These are phyloP conservation scores for Alternaria triticimaculans DNA, from an alignment of 2,329 filamentous ascomycete species.

Conservation along the genomic window DNA sequence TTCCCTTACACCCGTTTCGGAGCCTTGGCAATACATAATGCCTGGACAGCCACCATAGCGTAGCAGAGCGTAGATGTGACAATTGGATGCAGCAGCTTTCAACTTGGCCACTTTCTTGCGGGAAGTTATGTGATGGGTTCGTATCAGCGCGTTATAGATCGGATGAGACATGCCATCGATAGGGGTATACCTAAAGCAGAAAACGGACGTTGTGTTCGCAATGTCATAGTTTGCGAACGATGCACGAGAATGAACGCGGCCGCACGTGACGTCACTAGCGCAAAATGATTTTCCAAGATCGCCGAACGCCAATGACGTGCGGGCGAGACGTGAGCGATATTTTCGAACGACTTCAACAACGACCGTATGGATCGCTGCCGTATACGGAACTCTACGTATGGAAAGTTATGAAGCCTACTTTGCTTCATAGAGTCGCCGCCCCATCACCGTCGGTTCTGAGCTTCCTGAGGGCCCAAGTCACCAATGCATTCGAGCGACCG, in stretches of 20 bases:
- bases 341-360: constrained; percentile 13
- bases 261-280: constrained; percentile 42
- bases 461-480: constrained; percentile 46
- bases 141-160: constrained; percentile 68
- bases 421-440: constrained; percentile 39
- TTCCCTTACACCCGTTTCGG: constrained; percentile 61
- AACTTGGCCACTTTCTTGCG: constrained; percentile 74
- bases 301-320: constrained; percentile 22
- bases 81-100: constrained; percentile 67
- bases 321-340: constrained; percentile 9
- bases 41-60: constrained; percentile 73
- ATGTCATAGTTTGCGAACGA: background rate
- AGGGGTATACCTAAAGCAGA: background rate
- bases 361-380: constrained; percentile 39
- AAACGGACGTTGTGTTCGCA: background rate
- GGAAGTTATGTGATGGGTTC: constrained; percentile 82
- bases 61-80: constrained; percentile 68
- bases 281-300: constrained; percentile 24
- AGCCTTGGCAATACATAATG: constrained; percentile 78
- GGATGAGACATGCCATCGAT: constrained; percentile 27
- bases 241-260: background rate
- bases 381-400: constrained; percentile 23
- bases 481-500: constrained; percentile 37
- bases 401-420: constrained; percentile 47
- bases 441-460: constrained; percentile 48